These are phyloP conservation scores for Kodamaea kakaduensis DNA, from an alignment of 805 yeast species.

Conservation along the genomic window DNA sequence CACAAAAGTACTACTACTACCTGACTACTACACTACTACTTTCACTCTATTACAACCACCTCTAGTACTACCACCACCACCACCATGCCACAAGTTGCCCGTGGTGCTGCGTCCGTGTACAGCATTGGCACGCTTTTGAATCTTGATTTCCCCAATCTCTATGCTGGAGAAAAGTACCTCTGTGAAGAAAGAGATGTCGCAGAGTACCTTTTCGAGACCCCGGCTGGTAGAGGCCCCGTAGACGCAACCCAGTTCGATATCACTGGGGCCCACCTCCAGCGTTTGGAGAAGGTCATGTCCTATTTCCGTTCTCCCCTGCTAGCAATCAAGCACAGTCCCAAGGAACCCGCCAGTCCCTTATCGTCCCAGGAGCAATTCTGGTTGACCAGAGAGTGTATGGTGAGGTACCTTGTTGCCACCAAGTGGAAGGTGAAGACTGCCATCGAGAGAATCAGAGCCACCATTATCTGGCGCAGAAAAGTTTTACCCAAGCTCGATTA, in stretches of 20 bases:
- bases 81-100: too few relatives aligned
- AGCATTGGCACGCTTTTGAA: slow-evolving; percentile 5
- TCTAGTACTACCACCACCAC: too few relatives aligned
- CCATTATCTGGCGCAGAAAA: slow-evolving; percentile 83
- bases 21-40: too few relatives aligned
- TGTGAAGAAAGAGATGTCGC: slow-evolving; percentile 5
- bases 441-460: slow-evolving; percentile 65
- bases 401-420: slow-evolving; percentile 88
- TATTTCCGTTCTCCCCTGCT: slow-evolving; percentile 36
- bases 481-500: slow-evolving; percentile 47
- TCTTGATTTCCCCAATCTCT: slow-evolving; percentile 7
- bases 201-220: slow-evolving; percentile 6
- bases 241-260: not conserved
- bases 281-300: slow-evolving; percentile 1
- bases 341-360: slow-evolving; percentile 3
- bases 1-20: too few relatives aligned
- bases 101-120: too few relatives aligned
- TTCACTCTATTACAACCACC: too few relatives aligned
- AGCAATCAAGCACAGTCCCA: slow-evolving; percentile 38
- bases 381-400: slow-evolving; percentile 87
- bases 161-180: slow-evolving; percentile 5
- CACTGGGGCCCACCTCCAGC: not conserved
- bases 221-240: not conserved
- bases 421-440: slow-evolving; percentile 80
- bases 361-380: slow-evolving; percentile 69